Evolutionary conservation across 1,284 basidiomycete species (phyloP), one percentile per base, ranked within the genome.

Genomic region (Cutaneotrichosporon spelunceum): DNA sequence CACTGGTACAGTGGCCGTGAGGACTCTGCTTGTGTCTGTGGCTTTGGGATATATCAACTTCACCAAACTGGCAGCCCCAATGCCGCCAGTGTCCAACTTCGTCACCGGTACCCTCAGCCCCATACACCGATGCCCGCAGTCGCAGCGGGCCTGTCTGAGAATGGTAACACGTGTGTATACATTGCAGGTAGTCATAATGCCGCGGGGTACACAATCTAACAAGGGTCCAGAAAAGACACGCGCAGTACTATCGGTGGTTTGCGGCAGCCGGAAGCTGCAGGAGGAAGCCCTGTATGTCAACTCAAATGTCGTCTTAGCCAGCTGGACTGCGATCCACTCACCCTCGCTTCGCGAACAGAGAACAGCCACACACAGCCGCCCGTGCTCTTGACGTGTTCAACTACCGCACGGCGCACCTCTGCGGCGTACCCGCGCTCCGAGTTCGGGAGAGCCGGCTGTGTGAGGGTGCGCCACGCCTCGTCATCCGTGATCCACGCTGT

Each of bases 291-390:
- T 54, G 57, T 1, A 19, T 50, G 52, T 53, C 26, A 45, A 26
- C 19, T 36, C 11, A 6, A 10, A 5, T 21, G 13, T 26, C 24
- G 21, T n/a, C 11, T 7, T 1, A 44, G 7, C 6, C 48, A 8
- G 5, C 27, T 16, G 24, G 16, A 13, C 48, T 16, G n/a, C 14
- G 9, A 3, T 39, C 14, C 19, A 56, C 54, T 56, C 42, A 56
- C 73, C 50, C 67, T 74, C 19, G 68, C 76, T 27, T 76, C 78
- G 59, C 74, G 71, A 7, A 79, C 76, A 29, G 82, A 82, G 64
- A 91, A 91, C 75, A 93, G 89, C 79, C 81, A 77, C 27, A 73
- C 42, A 36, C 62, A 62, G 3, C 58, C 57, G 3, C 62, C 59
- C 1, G 53, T 24, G 5, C 45, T 49, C 53, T 55, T 60, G 36